These are phyloP conservation scores for Porogramme epimiltina DNA, from an alignment of 1,284 basidiomycete genomes.

Conservation along the genomic window DNA sequence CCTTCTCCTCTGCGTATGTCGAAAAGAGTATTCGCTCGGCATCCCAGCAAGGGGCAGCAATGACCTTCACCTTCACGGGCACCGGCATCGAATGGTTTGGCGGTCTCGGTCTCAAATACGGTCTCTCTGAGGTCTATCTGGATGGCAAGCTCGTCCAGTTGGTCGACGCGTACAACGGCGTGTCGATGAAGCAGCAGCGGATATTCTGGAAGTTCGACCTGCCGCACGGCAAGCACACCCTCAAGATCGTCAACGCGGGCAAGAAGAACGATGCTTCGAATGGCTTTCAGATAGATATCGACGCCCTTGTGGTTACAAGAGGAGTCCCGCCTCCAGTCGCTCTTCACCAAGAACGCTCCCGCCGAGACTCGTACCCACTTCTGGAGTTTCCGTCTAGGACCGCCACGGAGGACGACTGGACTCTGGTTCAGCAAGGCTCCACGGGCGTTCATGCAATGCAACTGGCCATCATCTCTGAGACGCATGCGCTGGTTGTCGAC, in stretches of 20 bases:
- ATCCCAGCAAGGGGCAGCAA: slow-evolving; percentile 48
- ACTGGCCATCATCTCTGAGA: slow-evolving; percentile 66
- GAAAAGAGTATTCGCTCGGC: slow-evolving; percentile 55
- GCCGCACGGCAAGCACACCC: slow-evolving; percentile 51
- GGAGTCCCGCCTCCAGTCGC: slow-evolving; percentile 9
- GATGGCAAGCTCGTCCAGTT: slow-evolving; percentile 50
- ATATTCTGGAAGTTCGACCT: slow-evolving; percentile 65
- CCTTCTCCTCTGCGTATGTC: slow-evolving; percentile 52
- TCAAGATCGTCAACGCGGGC: slow-evolving; percentile 65
- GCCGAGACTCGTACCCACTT: slow-evolving; percentile 20
- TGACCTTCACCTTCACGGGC: slow-evolving; percentile 63
- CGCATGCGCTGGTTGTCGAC: slow-evolving; percentile 76
- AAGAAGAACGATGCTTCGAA: slow-evolving; percentile 37
- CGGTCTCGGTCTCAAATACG: slow-evolving; percentile 53
- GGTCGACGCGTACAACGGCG: slow-evolving; percentile 49
- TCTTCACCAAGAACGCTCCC: background rate
- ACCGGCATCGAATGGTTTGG: slow-evolving; percentile 81
- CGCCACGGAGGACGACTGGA: slow-evolving; percentile 40
- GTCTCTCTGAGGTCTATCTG: slow-evolving; percentile 56
- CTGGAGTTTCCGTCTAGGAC: slow-evolving; percentile 27
- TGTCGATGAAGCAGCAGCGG: slow-evolving; percentile 55
- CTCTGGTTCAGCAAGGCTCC: slow-evolving; percentile 55
- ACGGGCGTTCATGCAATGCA: slow-evolving; percentile 88
- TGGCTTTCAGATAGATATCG: slow-evolving; percentile 50
- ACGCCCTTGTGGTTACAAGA: slow-evolving; percentile 66